phyloP scores from a whole-genome alignment of 2,329 filamentous ascomycete genomes.

The Pseudocercospora musae region DNA sequence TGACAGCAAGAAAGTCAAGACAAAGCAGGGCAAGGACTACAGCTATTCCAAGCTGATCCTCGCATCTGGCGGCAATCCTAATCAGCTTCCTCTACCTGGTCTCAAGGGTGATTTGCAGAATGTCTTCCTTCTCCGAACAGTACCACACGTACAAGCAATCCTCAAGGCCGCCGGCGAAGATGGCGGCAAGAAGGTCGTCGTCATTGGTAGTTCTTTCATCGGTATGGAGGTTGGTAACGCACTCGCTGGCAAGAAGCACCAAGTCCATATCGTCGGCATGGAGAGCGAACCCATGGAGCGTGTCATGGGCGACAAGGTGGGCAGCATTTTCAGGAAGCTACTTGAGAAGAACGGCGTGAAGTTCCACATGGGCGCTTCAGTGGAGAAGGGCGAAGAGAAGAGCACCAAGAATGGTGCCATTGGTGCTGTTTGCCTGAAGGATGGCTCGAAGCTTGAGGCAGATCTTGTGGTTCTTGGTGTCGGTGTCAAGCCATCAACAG shows the following conservation, averaged over 20 bases:
- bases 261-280: constrained; percentile 85
- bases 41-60: constrained; percentile 85
- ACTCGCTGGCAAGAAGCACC: constrained; percentile 71
- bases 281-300: constrained; percentile 80
- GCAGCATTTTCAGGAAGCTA: constrained; percentile 71
- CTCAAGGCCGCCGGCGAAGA: constrained; percentile 71
- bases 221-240: constrained; percentile 94
- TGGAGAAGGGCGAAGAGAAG: constrained; percentile 78
- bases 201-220: constrained; percentile 93
- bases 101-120: constrained; percentile 79
- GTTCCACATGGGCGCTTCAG: constrained; percentile 76
- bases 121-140: constrained; percentile 76
- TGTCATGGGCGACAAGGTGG: constrained; percentile 78
- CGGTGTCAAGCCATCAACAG: constrained; percentile 80
- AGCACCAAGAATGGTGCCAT: constrained; percentile 66
- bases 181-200: constrained; percentile 84
- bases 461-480: constrained; percentile 91
- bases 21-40: constrained; percentile 67
- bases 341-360: constrained; percentile 85
- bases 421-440: constrained; percentile 76
- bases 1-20: constrained; percentile 66
- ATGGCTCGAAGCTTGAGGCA: constrained; percentile 77
- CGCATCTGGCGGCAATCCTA: constrained; percentile 79
- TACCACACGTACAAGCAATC: constrained; percentile 77
- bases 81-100: constrained; percentile 72